Evolutionary conservation across 2,329 filamentous ascomycete genomes (phyloP).

Genomic region (Pseudocercospora cruenta): DNA sequence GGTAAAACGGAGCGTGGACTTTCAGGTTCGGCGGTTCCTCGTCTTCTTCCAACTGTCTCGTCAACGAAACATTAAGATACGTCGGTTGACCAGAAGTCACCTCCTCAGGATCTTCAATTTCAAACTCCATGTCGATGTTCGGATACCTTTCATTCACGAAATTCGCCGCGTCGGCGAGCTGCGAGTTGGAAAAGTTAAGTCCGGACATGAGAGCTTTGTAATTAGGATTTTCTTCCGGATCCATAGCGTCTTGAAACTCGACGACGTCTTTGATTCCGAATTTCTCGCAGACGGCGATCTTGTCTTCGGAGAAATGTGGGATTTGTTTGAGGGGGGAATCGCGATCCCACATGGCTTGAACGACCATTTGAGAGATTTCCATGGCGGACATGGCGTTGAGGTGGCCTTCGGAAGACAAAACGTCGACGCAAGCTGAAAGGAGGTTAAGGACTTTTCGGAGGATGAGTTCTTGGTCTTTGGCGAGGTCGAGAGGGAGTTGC

Average conservation of each 20-base stretch:
- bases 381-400: conserved; percentile 98
- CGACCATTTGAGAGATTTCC: conserved; percentile 99
- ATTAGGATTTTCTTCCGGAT: conserved; percentile 85
- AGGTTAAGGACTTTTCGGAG: conserved; percentile 83
- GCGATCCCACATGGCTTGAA: conserved; percentile 98
- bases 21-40: conserved; percentile 76
- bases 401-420: conserved; percentile 92
- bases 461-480: conserved; percentile 91
- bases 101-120: conserved; percentile 78
- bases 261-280: conserved; percentile 89
- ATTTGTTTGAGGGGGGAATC: conserved; percentile 97
- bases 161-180: conserved; percentile 84
- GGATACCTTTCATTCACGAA: conserved; percentile 98
- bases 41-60: conserved; percentile 75
- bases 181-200: conserved; percentile 76
- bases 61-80: conserved; percentile 81
- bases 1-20: conserved; percentile 95
- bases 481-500: conserved; percentile 92
- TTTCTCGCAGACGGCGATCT: conserved; percentile 79
- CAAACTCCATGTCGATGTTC: conserved; percentile 87
- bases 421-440: conserved; percentile 89
- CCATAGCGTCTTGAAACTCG: conserved; percentile 99
- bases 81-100: conserved; percentile 80
- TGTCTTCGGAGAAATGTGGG: conserved; percentile 84
- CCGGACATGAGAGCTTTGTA: conserved; percentile 77